Evolutionary conservation across 2,329 filamentous ascomycete species (phyloP).

Genomic region (Neonectria magnoliae): DNA sequence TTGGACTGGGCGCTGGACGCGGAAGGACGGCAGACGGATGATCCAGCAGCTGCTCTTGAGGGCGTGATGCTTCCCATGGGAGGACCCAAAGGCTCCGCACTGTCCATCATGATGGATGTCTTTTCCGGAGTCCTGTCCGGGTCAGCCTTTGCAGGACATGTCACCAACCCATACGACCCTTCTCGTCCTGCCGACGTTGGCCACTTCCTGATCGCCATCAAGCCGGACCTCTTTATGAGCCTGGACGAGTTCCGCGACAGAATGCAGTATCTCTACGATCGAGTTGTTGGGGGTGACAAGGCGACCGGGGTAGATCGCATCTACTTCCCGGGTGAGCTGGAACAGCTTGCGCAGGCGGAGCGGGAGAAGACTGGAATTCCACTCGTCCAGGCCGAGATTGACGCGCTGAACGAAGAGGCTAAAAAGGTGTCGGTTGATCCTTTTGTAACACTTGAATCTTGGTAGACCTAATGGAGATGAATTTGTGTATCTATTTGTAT

Average conservation of each 20-base stretch:
- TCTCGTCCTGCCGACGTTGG: conserved; percentile 75
- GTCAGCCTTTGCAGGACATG: conserved; percentile 80
- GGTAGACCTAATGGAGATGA: background rate
- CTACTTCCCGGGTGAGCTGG: conserved; percentile 71
- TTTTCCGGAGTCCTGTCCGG: conserved; percentile 84
- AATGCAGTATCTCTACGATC: conserved; percentile 65
- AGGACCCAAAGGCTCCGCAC: conserved; percentile 80
- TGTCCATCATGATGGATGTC: conserved; percentile 89
- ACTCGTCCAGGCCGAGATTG: conserved; percentile 65
- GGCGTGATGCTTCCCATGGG: conserved; percentile 90
- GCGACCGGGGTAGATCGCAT: conserved; percentile 66
- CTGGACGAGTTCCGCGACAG: conserved; percentile 74
- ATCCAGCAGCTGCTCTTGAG: conserved; percentile 75
- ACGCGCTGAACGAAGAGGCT: conserved; percentile 65
- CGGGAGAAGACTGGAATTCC: conserved; percentile 67
- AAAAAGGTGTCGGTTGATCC: conserved; percentile 50
- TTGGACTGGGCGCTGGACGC: conserved; percentile 78
- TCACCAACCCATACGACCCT: conserved; percentile 80
- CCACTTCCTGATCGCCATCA: conserved; percentile 77
- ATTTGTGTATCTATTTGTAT: background rate
- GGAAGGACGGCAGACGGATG: conserved; percentile 74
- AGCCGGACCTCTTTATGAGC: conserved; percentile 78
- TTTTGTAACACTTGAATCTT: conserved; percentile 21
- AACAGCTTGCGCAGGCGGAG: conserved; percentile 63
- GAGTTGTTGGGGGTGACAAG: conserved; percentile 64